phyloP scores from a whole-genome alignment of 2,329 filamentous ascomycete genomes.

The Fusarium sp. region DNA sequence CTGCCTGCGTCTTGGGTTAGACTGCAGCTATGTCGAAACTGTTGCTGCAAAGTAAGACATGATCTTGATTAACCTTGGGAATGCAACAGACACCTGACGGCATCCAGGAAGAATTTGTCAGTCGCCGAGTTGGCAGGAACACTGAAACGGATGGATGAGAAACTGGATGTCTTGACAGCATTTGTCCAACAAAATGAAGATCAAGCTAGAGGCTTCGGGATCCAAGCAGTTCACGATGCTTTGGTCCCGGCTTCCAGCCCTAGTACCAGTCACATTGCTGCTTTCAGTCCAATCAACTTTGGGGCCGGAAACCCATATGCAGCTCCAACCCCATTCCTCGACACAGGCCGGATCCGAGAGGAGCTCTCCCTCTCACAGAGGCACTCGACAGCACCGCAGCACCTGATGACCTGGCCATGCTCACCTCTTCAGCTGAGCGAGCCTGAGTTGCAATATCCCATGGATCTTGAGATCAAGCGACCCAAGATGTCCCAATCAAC shows the following conservation, averaged over 20 bases:
- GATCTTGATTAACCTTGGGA: no score
- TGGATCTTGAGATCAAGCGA: constrained; percentile 31
- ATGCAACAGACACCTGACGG: neutral
- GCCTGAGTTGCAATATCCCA: constrained; percentile 24
- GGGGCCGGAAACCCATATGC: neutral
- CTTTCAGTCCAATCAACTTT: constrained; percentile 19
- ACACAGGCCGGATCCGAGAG: constrained; percentile 10
- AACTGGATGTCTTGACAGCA: constrained; percentile 17
- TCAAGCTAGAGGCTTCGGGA: no score
- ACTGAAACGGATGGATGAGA: constrained; percentile 29
- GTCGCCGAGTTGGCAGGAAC: constrained; percentile 19
- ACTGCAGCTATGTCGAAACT: constrained; percentile 35
- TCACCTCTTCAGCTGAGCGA: constrained; percentile 20
- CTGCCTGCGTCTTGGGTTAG: constrained; percentile 17
- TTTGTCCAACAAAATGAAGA: neutral
- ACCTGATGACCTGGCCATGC: constrained; percentile 34
- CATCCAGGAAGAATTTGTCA: constrained; percentile 18
- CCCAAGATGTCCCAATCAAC: constrained; percentile 12
- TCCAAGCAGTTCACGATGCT: neutral
- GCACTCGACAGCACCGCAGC: constrained; percentile 31
- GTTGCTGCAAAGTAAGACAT: constrained; percentile 18
- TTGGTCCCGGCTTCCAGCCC: neutral
- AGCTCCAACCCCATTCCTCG: neutral
- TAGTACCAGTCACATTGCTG: neutral
- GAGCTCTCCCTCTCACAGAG: constrained; percentile 26